Percentiles rank a stretch among this genome's conserved stretches.
Evolutionary conservation across 768 basidiomycete species (phyloP).

Genomic region (Mrakia blollopis): DNA sequence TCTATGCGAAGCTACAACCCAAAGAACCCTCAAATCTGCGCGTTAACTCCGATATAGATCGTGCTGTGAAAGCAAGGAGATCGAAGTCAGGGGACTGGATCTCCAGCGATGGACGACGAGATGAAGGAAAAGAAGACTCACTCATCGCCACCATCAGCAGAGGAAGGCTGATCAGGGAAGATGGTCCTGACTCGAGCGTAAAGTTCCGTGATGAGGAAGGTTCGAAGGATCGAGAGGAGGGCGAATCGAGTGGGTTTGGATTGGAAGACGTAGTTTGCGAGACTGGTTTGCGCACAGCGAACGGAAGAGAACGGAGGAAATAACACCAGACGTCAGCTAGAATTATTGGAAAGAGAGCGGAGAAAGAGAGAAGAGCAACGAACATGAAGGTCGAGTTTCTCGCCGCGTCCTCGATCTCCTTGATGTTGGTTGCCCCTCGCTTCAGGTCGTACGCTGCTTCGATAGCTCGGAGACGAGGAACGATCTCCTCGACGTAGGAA

Average conservation of each 20-base stretch:
- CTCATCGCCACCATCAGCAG: slow-evolving; percentile 53
- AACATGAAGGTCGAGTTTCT: slow-evolving; percentile 57
- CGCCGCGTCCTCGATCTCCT: slow-evolving; percentile 49
- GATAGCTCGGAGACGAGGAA: slow-evolving; percentile 53
- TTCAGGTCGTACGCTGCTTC: slow-evolving; percentile 48
- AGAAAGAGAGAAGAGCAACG: slow-evolving; percentile 35
- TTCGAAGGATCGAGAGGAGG: slow-evolving; percentile 50
- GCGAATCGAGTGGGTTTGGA: slow-evolving; percentile 38
- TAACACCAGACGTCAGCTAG: not conserved
- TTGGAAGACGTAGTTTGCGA: slow-evolving; percentile 38
- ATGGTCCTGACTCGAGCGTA: slow-evolving; percentile 55
- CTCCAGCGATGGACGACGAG: not conserved
- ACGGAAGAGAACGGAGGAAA: not conserved
- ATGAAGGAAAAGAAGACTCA: slow-evolving; percentile 40
- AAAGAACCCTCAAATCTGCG: slow-evolving; percentile 50
- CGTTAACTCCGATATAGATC: slow-evolving; percentile 58
- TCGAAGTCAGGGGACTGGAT: no score
- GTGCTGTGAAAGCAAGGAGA: slow-evolving; percentile 45
- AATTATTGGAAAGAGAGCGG: not conserved
- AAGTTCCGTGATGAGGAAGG: slow-evolving; percentile 57
- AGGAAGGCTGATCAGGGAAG: slow-evolving; percentile 62
- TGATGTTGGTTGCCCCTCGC: slow-evolving; percentile 43
- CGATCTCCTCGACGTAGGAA: slow-evolving; percentile 47
- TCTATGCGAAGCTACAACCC: not conserved
- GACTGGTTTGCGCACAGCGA: slow-evolving; percentile 36